These are phyloP conservation scores for Elymus sibiricus DNA, from an alignment of 176 grass and related monocot species.

Conservation along the genomic window DNA sequence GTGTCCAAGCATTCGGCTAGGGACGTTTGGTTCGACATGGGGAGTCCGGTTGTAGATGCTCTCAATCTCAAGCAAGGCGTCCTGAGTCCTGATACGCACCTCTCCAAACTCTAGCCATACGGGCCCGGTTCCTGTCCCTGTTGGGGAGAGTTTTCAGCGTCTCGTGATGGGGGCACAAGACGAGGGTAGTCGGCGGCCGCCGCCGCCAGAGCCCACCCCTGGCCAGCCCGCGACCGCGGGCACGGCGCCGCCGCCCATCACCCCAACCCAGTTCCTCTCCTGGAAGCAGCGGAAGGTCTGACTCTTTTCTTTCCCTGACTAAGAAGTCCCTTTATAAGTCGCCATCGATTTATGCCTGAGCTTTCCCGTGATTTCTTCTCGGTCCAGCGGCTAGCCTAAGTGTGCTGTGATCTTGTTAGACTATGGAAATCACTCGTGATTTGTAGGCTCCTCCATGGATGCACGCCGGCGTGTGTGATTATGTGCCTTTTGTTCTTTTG, in stretches of 20 bases:
- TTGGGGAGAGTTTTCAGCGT: background rate
- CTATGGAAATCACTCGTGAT: background rate
- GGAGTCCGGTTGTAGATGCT: too few species aligned
- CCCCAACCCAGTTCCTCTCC: slow-evolving; percentile 64
- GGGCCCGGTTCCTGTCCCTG: background rate
- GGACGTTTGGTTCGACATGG: too few species aligned
- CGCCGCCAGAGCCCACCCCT: background rate
- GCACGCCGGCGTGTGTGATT: background rate
- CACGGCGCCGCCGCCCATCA: slow-evolving; percentile 25
- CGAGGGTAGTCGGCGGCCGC: slow-evolving; percentile 15
- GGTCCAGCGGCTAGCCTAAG: background rate
- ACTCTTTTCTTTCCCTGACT: background rate
- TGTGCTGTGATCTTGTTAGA: background rate
- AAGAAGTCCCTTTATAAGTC: background rate
- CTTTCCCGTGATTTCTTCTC: background rate
- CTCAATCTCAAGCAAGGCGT: too few species aligned
- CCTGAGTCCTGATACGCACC: too few species aligned
- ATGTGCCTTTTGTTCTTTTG: background rate
- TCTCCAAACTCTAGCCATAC: background rate
- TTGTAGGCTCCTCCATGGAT: background rate
- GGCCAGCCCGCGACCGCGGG: background rate
- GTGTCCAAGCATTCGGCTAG: too few species aligned
- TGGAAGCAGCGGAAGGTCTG: slow-evolving; percentile 80
- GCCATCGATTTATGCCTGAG: slow-evolving; percentile 4
- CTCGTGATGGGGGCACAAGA: slow-evolving; percentile 40